Evolutionary conservation across 192 early-diverging fungal species (phyloP).

Genomic region (Anaeromyces robustus): DNA sequence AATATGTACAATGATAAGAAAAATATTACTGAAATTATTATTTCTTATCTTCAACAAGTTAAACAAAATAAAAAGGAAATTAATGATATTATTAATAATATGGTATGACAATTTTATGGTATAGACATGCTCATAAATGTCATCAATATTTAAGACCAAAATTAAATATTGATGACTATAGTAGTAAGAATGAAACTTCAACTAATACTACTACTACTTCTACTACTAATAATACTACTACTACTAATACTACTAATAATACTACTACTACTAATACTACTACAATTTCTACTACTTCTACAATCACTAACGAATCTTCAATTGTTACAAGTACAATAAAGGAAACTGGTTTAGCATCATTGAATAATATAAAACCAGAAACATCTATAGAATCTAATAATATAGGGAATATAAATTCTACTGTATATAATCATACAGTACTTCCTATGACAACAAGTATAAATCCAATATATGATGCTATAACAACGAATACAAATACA

Average conservation of each 20-base stretch:
- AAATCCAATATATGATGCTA: no score
- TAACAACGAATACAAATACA: no score
- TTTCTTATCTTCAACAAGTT: conserved; percentile 3
- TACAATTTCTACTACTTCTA: no score
- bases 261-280: neutral
- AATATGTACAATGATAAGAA: neutral
- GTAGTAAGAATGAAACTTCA: neutral
- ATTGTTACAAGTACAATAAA: no score
- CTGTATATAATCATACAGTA: no score
- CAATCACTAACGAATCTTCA: no score
- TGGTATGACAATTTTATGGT: conserved; percentile 67
- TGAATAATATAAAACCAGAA: no score
- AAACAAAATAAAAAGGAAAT: conserved; percentile 1
- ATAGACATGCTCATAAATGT: conserved; percentile 64
- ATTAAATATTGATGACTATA: neutral
- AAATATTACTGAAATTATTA: conserved; percentile 1
- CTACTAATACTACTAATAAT: neutral
- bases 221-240: neutral
- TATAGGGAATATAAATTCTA: no score
- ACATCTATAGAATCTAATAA: no score
- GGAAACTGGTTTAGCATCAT: no score
- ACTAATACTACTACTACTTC: neutral
- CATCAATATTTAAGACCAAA: conserved; percentile 15
- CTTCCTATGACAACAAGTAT: no score
- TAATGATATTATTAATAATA: conserved; percentile 2